phyloP scores from a whole-genome alignment of 257 asterid genomes.

The Primulina huaijiensis region DNA sequence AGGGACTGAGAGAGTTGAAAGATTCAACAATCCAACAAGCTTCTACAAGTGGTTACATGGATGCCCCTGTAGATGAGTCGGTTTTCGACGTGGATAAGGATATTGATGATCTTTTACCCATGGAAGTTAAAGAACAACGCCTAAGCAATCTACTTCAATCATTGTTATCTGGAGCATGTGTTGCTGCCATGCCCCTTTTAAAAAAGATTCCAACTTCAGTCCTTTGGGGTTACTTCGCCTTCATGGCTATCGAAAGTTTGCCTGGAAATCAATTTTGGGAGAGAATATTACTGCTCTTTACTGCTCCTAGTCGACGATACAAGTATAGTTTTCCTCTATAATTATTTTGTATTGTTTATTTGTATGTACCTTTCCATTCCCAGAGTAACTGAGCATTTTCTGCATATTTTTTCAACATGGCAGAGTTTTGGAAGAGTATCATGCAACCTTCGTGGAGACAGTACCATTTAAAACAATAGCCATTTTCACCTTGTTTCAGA shows the following conservation, averaged over 20 bases:
- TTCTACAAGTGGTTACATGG: slow-evolving; percentile 68
- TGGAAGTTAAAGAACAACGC: slow-evolving; percentile 96
- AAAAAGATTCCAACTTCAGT: slow-evolving; percentile 91
- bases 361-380: not conserved
- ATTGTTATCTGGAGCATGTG: slow-evolving; percentile 72
- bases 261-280: slow-evolving; percentile 99
- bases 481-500: slow-evolving; percentile 81
- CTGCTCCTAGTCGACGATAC: slow-evolving; percentile 91
- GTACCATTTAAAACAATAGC: slow-evolving; percentile 92
- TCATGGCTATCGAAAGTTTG: slow-evolving; percentile 98
- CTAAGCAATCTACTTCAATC: slow-evolving; percentile 93
- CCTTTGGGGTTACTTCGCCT: slow-evolving; percentile 98
- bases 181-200: slow-evolving; percentile 88
- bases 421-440: slow-evolving; percentile 81
- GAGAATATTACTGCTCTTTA: slow-evolving; percentile 79
- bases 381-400: slow-evolving; percentile 6
- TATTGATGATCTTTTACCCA: slow-evolving; percentile 80
- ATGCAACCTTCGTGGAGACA: slow-evolving; percentile 83
- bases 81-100: slow-evolving; percentile 88
- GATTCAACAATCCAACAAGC: slow-evolving; percentile 75
- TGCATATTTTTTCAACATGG: slow-evolving; percentile 19
- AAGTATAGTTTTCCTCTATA: slow-evolving; percentile 37
- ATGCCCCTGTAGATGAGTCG: slow-evolving; percentile 74
- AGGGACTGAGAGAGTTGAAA: slow-evolving; percentile 89
- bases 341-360: not conserved